Evolutionary conservation across 2,329 filamentous ascomycete genomes (phyloP), one percentile per base, ranked within the genome.

Genomic region (Talaromyces piceae): DNA sequence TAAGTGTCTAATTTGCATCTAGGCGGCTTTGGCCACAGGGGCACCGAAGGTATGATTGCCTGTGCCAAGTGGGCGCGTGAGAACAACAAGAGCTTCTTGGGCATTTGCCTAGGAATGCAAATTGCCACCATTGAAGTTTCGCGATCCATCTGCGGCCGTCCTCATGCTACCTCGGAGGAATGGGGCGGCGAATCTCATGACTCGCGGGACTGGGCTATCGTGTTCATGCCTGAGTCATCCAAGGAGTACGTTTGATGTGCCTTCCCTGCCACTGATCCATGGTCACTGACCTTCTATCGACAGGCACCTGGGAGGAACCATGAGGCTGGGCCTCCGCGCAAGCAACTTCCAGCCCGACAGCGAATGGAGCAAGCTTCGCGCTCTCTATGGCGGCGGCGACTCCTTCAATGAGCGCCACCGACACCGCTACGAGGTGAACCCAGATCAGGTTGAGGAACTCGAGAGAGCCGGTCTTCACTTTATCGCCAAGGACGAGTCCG

Each of bases 21-120:
- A 1, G 90, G 83, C 50, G 90, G 88, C 1, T 95, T 95, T 60
- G 91, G 91, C 45, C 72, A 77, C 31, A 79, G 93, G 59, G 91
- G 89, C 52, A 89, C 83, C 0, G 85, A 91, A 65, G 93, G 93
- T 56, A 97, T 97, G 90, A 85, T 97, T 62, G 76, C 82, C 50
- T 87, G 86, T 3, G 86, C 87, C n/a, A 85, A 84, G 57, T 96
- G 87, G 84, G 91, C 91, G 1, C 84, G 93, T 51, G 85, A 86
- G 58, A 84, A 89, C 61, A 84, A 86, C 56, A 81, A 81, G 3
- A 90, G 90, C 1, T 96, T 86, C 71, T 78, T 97, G 1, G 93
- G 93, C 53, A 86, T 97, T 56, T 96, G 91, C 66, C 76, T 96
- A 20, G 90, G 90, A 52, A 89, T 95, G 84, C 93, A 97, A 68